Evolutionary conservation across 208 protist species (phyloP).

Genomic region (Crithidia thermophila): DNA sequence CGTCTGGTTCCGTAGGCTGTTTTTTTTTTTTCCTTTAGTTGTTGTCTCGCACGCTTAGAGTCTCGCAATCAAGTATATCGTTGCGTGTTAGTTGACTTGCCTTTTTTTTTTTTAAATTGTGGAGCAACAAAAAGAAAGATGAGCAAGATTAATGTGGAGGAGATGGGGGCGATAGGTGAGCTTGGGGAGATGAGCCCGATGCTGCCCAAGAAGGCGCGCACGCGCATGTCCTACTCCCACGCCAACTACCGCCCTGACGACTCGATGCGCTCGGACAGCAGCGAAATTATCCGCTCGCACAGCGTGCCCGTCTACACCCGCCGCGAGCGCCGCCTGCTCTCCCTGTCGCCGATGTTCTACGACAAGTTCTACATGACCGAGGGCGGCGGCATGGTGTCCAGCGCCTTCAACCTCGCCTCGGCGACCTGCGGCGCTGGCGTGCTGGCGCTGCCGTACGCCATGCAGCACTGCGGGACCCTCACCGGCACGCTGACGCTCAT

Average conservation of each 20-base stretch:
- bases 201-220: slow-evolving; percentile 14
- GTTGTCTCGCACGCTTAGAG: no score
- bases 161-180: neutral
- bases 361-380: slow-evolving; percentile 54
- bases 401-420: slow-evolving; percentile 81
- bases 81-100: no score
- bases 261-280: neutral
- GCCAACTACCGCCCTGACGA: slow-evolving; percentile 5
- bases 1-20: no score
- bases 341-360: slow-evolving; percentile 56
- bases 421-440: slow-evolving; percentile 76
- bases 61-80: no score
- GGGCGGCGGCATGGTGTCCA: slow-evolving; percentile 63
- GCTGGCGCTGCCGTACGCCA: slow-evolving; percentile 75
- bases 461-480: slow-evolving; percentile 60
- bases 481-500: slow-evolving; percentile 49
- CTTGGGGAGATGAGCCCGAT: slow-evolving; percentile 33
- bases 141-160: neutral
- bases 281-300: slow-evolving; percentile 30
- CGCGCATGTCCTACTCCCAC: slow-evolving; percentile 41
- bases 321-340: slow-evolving; percentile 25
- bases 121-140: neutral
- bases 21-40: no score
- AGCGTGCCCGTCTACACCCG: slow-evolving; percentile 39
- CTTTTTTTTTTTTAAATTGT: slow-evolving; percentile 1